phyloP scores from a whole-genome alignment of 192 early-diverging fungal genomes.

The Coemansia sp. region DNA sequence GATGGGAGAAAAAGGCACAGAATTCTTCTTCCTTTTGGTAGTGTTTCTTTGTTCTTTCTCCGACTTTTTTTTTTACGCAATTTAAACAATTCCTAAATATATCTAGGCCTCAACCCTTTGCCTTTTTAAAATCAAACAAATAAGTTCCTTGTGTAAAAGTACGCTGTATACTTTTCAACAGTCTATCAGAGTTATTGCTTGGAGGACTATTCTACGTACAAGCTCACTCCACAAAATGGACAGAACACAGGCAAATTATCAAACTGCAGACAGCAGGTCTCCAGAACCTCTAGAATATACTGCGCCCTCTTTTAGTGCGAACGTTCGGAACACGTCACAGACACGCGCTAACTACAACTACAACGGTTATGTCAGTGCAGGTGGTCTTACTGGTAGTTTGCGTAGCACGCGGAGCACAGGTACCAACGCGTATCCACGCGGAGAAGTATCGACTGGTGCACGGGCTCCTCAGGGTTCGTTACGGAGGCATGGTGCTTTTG shows the following conservation, averaged over 20 bases:
- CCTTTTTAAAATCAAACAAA: neutral
- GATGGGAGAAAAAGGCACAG: neutral
- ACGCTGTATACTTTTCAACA: neutral
- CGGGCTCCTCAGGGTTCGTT: slow-evolving; percentile 1
- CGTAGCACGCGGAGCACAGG: slow-evolving; percentile 41
- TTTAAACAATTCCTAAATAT: neutral
- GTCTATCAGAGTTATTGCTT: neutral
- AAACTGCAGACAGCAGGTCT: slow-evolving; percentile 3
- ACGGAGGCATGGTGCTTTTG: neutral
- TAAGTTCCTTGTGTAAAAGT: neutral
- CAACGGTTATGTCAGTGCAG: slow-evolving; percentile 12
- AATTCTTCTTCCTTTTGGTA: neutral
- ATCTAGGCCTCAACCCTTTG: too few species aligned
- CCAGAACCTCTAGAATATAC: slow-evolving; percentile 24
- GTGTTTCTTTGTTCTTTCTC: neutral
- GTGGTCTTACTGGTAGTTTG: slow-evolving; percentile 31
- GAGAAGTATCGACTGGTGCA: neutral
- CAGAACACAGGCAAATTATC: neutral
- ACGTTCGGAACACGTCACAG: slow-evolving; percentile 10
- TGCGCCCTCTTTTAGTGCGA: slow-evolving; percentile 9
- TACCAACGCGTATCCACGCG: slow-evolving; percentile 10
- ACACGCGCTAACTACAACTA: slow-evolving; percentile 10
- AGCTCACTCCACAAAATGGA: neutral
- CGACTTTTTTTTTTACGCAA: neutral
- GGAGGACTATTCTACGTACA: neutral